phyloP scores from a whole-genome alignment of 1,284 basidiomycete species.

The Puccinia sorghi region DNA sequence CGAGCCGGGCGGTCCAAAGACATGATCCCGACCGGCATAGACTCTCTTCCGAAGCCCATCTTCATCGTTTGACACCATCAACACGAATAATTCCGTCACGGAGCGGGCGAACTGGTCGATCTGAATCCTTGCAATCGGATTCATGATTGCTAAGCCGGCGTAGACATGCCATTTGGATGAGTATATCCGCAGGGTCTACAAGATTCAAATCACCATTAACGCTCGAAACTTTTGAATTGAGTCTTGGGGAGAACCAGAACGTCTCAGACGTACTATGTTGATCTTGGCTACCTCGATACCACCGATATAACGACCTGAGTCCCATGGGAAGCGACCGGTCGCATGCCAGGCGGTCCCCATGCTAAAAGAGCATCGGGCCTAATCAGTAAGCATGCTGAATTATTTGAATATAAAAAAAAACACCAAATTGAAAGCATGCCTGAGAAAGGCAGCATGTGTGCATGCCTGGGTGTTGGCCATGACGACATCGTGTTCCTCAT shows the following conservation, averaged over 20 bases:
- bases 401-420: not conserved
- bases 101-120: constrained; percentile 86
- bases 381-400: not conserved
- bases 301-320: constrained; percentile 81
- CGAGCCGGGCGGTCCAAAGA: constrained; percentile 67
- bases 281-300: constrained; percentile 98
- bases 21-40: constrained; percentile 71
- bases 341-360: constrained; percentile 97
- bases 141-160: constrained; percentile 93
- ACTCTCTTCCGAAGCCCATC: constrained; percentile 71
- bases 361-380: constrained; percentile 60
- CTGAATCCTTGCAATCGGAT: constrained; percentile 84
- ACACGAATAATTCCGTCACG: constrained; percentile 86
- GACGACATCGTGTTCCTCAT: constrained; percentile 92
- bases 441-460: constrained; percentile 94
- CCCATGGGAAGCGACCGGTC: constrained; percentile 85
- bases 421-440: constrained; percentile 60
- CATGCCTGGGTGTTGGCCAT: constrained; percentile 98
- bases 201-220: not conserved
- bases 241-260: not conserved
- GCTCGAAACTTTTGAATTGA: not conserved
- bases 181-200: constrained; percentile 79
- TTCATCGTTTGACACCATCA: constrained; percentile 83
- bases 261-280: constrained; percentile 67
- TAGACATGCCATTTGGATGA: constrained; percentile 99